Evolutionary conservation across 768 basidiomycete genomes (phyloP).

Genomic region (Russula sp.): DNA sequence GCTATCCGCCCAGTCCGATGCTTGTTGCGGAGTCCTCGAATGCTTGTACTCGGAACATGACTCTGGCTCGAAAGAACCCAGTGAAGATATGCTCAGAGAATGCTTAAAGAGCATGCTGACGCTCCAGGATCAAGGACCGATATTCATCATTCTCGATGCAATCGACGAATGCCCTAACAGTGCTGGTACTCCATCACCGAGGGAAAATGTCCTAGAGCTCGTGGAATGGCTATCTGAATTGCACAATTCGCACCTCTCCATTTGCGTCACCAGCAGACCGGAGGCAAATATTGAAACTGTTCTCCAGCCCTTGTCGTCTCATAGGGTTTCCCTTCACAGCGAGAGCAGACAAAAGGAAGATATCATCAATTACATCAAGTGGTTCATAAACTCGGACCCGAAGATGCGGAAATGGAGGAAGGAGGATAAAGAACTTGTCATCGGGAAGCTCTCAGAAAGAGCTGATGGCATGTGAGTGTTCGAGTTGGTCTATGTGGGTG

Average conservation of each 20-base stretch:
- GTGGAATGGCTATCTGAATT: not conserved
- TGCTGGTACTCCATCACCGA: not conserved
- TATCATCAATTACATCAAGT: not conserved
- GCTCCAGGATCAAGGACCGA: not conserved
- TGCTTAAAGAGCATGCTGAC: not conserved
- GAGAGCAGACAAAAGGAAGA: not conserved
- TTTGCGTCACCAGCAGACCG: not conserved
- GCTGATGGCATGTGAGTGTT: not conserved
- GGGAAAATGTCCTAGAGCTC: not conserved
- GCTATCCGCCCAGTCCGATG: not conserved
- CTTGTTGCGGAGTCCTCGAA: not conserved
- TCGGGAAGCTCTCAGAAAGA: not conserved
- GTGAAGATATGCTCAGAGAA: not conserved
- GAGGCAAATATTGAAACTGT: not conserved
- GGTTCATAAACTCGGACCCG: not conserved
- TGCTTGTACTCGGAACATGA: not conserved
- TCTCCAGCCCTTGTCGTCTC: not conserved
- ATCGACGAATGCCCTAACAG: not conserved
- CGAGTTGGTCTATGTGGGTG: not conserved
- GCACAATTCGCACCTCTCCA: not conserved
- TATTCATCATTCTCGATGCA: not conserved
- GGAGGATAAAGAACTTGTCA: not conserved
- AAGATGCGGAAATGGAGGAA: not conserved
- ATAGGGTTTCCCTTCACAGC: not conserved
- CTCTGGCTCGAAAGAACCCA: not conserved